Base-by-base conservation (phyloP, 2,329 filamentous ascomycete species). In the Cryphonectria nitschkei region DNA sequence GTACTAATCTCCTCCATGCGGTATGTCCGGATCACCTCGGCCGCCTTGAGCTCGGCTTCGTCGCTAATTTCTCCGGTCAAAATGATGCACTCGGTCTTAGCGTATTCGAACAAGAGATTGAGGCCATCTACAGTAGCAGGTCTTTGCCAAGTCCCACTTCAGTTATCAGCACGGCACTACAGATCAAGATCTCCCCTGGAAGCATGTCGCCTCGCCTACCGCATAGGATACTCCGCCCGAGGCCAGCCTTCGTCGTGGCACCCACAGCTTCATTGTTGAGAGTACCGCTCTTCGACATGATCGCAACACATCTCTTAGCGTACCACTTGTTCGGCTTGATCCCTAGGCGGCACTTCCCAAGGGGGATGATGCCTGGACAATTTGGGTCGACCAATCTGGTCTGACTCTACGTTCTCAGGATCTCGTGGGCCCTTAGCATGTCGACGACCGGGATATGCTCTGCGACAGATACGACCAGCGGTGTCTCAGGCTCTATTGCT, bases 401-500 rank as follows among this genome's bases (percentile, higher is more conserved):
- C 74, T 88, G 91, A 0, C 86, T 90, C 77, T 95, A 92, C 0
- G 90, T 91, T 72, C 88, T 84, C 4, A 95, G 84, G 62, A 93
- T 89, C 32, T 90, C 90, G 65, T 93, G 89, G 66, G 86, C 81
- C 81, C 91, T 87, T 73, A 95, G 84, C 77, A 94, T 90, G 76
- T 94, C 92, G 78, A 94, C 91, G 22, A 94, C 81, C 0, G 93
- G 93, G 46, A 95, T 91, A 78, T 94, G 92, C 78, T 95, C 93
- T 9, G 93, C 92, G 8, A 95, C 92, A 6, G 92, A 90, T 8
- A 94, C 91, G 26, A 95, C 89, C 0, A 95, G 84, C 0, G 92
- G 91, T 0, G 94, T 90, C 76, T 94, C 91, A 0, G 92, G 92
- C 77, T 93, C 91, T 69, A 95, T 90, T 1, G 92, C 92, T 86